Evolutionary conservation across 805 yeast genomes (phyloP).

Genomic region (Candida cerambycidarum): DNA sequence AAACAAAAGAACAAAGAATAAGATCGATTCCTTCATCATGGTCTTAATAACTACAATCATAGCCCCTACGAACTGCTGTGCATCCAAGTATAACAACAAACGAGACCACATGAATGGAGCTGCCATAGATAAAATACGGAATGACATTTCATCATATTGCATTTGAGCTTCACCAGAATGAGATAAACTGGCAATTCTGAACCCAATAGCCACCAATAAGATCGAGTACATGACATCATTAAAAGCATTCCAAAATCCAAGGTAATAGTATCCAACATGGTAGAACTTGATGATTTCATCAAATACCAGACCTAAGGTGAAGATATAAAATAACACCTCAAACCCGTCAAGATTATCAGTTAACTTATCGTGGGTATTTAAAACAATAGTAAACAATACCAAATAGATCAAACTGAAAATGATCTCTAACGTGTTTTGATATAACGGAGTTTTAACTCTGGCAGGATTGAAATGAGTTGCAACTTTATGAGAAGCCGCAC

Average conservation of each 20-base stretch:
- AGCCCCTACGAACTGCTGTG: constrained; percentile 80
- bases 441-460: constrained; percentile 79
- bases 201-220: constrained; percentile 50
- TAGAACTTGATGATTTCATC: constrained; percentile 73
- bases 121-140: constrained; percentile 70
- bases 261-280: constrained; percentile 70
- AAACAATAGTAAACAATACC: constrained; percentile 57
- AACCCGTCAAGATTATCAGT: constrained; percentile 34
- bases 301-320: constrained; percentile 62
- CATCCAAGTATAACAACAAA: constrained; percentile 71
- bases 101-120: constrained; percentile 89
- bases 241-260: constrained; percentile 78
- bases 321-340: constrained; percentile 60
- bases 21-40: constrained; percentile 84
- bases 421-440: constrained; percentile 75
- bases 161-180: constrained; percentile 22
- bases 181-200: constrained; percentile 49
- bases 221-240: constrained; percentile 68
- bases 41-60: constrained; percentile 82
- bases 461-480: constrained; percentile 74
- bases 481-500: constrained; percentile 54
- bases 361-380: constrained; percentile 54
- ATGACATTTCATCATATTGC: constrained; percentile 56
- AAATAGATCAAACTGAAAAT: constrained; percentile 64
- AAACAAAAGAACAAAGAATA: constrained; percentile 71